phyloP scores from a whole-genome alignment of 2,329 filamentous ascomycete species.

The Botrytis hyacinthi region DNA sequence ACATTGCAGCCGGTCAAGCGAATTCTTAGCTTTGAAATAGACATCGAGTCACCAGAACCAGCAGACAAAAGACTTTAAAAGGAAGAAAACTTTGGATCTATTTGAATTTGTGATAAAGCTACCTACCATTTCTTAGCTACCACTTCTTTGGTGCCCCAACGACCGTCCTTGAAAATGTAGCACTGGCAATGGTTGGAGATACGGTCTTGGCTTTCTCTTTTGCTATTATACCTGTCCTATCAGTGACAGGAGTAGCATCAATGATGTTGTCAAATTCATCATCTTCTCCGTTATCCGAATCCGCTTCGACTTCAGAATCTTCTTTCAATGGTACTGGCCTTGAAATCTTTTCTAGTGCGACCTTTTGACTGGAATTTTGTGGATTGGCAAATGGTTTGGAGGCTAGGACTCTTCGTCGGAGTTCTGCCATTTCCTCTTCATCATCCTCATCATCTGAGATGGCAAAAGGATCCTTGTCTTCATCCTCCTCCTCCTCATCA shows the following conservation, averaged over 20 bases:
- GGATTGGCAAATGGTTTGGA: constrained; percentile 82
- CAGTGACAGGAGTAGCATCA: constrained; percentile 83
- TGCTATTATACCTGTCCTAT: constrained; percentile 71
- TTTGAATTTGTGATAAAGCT: constrained; percentile 18
- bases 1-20: neutral
- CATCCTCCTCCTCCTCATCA: constrained; percentile 50
- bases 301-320: constrained; percentile 68
- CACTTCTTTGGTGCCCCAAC: constrained; percentile 40
- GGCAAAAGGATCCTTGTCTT: constrained; percentile 69
- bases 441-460: constrained; percentile 67
- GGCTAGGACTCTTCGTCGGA: constrained; percentile 82
- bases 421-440: constrained; percentile 84
- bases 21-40: neutral
- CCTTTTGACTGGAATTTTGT: constrained; percentile 49
- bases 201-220: constrained; percentile 40
- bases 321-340: constrained; percentile 54
- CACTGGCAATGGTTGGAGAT: constrained; percentile 36
- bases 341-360: constrained; percentile 59
- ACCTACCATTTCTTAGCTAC: constrained; percentile 40
- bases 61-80: neutral
- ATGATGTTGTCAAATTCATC: constrained; percentile 92
- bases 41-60: neutral
- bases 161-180: constrained; percentile 39
- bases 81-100: neutral
- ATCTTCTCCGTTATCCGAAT: constrained; percentile 66